Evolutionary conservation across 1,139 yeast species (phyloP), one percentile per base, ranked within the genome.

Genomic region (Sugiyamaella pinicola): DNA sequence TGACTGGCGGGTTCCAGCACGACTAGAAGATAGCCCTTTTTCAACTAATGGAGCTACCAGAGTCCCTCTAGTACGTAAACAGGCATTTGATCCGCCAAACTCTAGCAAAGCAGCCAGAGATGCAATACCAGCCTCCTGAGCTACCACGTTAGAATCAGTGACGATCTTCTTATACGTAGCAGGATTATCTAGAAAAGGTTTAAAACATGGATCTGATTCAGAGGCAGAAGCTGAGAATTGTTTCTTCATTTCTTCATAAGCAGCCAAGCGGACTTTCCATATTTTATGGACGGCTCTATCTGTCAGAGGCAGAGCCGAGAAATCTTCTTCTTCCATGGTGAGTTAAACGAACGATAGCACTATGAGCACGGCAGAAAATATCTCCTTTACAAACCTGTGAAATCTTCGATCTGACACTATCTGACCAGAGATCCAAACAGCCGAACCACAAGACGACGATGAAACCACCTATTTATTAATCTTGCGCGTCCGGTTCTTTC

Each of bases 191-290:
- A 77, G 60, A 64, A 80, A 83, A 2, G 73, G 72, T 15, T 69
- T 69, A 61, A 83, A 82, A 45, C 83, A 77, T 2, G 75, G 78
- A 58, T 81, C 88, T 12, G 75, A 68, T 53, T 81, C 85, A 56
- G 75, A 76, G 7, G 81, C 75, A 2, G 88, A 79, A 37, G 69
- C 71, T 47, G 80, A 76, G 63, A 88, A 87, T 47, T 67, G 70
- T 49, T 72, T 72, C 28, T 76, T 72, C 58, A 85, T 68, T 61
- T 87, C 93, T 53, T 83, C 86, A 67, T 91, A 93, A 0, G 95
- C 97, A 13, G 75, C 80, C 52, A 81, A 75, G 55, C 99, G 82
- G 12, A 84, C 97, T 69, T 90, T 91, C 99, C 99, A 95, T n/a
- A 76, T 82, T 65, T 83, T 84, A 69, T 87, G 95, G 10, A 68